Base-by-base conservation (phyloP, 2,329 filamentous ascomycete species). In the Curvularia sp. region DNA sequence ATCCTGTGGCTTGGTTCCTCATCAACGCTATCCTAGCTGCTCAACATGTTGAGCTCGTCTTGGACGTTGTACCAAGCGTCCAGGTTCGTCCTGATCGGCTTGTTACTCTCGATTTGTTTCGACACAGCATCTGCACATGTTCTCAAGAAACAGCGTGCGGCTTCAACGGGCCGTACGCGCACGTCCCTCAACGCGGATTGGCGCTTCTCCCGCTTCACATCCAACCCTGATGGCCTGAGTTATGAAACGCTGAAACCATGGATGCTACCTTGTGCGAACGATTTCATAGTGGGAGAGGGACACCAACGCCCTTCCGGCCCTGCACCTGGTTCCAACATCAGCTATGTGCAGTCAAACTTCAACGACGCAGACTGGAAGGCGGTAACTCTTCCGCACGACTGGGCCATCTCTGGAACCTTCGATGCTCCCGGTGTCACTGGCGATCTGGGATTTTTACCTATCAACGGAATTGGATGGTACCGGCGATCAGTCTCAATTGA, bases 401-500 rank as follows among this genome's bases (percentile, higher is more conserved):
- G 80, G 81, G 81, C 81, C 19, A 79, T 83, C 60, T 73, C 74
- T 12, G 80, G 81, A 0, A 80, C 81, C 1, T 84, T 83, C 55
- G 60, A 72, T 34, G 63, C 66, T 1, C 63, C 65, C 1, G 67
- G 75, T 3, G 71, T 81, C 1, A 65, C 68, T 8, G 78, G 80
- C 3, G 77, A 47, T 5, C 25, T 80, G 72, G 80, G 80, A 13
- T 74, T 80, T 1, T 65, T 86, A 32, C 83, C 83, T 0, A 74
- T 79, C 21, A 78, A 84, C n/a, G 83, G 83, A 2, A 78, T 86
- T 1, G 83, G 80, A 1, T 84, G 82, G 83, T 85, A 85, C 61
- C 80, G 83, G 3, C 75, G 77, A 27, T 79, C 68, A 2, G 8
- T 85, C 1, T 63, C 67, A 0, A 54, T 80, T 3, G 36, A 64